These are phyloP conservation scores for Lodderomyces parapsilosis DNA, from an alignment of 1,139 yeast species.

Conservation along the genomic window DNA sequence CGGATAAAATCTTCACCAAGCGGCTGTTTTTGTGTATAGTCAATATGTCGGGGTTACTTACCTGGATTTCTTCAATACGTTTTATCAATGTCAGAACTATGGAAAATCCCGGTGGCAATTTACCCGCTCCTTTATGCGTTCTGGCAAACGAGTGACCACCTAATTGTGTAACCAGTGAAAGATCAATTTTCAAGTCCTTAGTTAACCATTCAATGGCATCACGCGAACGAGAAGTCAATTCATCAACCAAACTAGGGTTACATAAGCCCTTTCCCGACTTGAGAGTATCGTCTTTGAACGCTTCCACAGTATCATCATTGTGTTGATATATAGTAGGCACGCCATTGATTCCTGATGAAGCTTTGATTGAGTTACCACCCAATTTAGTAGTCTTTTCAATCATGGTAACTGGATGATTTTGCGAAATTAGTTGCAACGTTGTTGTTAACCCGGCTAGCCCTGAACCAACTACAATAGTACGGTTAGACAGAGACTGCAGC, in stretches of 20 bases:
- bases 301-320: slow-evolving; percentile 23
- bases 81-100: slow-evolving; percentile 28
- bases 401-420: slow-evolving; percentile 21
- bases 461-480: slow-evolving; percentile 30
- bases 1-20: slow-evolving; percentile 18
- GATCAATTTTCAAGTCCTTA: slow-evolving; percentile 24
- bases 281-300: slow-evolving; percentile 29
- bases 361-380: slow-evolving; percentile 41
- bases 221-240: slow-evolving; percentile 25
- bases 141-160: slow-evolving; percentile 40
- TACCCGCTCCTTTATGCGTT: slow-evolving; percentile 35
- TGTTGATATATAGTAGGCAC: slow-evolving; percentile 32
- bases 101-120: slow-evolving; percentile 38
- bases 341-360: slow-evolving; percentile 43
- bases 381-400: slow-evolving; percentile 30
- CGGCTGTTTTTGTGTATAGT: slow-evolving; percentile 21
- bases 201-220: slow-evolving; percentile 35
- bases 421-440: slow-evolving; percentile 24
- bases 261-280: slow-evolving; percentile 32
- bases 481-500: neutral
- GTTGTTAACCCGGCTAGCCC: slow-evolving; percentile 41
- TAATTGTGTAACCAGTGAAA: slow-evolving; percentile 27
- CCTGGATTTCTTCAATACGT: slow-evolving; percentile 17
- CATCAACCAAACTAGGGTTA: slow-evolving; percentile 23
- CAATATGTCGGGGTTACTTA: slow-evolving; percentile 17